Conservation (phyloP, 371 early-diverging fungal genomes). For the Mortierella sp. region DNA sequence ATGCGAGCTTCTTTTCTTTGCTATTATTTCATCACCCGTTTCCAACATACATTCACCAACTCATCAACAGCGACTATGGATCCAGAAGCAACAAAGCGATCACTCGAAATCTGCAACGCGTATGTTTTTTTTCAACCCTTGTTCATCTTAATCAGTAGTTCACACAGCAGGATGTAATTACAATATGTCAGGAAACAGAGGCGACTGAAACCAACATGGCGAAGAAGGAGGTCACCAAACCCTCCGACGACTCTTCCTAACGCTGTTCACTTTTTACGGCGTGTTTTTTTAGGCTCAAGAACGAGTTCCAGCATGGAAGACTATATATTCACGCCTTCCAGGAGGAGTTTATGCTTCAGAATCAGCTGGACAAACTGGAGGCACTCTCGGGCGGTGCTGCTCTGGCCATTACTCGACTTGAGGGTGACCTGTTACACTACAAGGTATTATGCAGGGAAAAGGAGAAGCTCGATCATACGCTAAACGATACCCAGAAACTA, state of each 20-base stretch:
- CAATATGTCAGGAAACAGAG: background rate
- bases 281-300: conserved; percentile 26
- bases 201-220: background rate
- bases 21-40: background rate
- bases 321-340: conserved; percentile 53
- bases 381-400: conserved; percentile 51
- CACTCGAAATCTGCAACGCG: conserved; percentile 32
- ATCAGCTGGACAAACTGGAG: conserved; percentile 50
- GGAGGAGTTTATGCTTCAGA: conserved; percentile 37
- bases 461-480: background rate
- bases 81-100: conserved; percentile 35
- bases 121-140: conserved; percentile 9
- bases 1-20: background rate
- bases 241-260: background rate
- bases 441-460: conserved; percentile 15
- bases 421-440: conserved; percentile 49
- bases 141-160: background rate
- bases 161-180: background rate
- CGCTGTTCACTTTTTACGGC: background rate
- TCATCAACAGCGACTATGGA: conserved; percentile 21
- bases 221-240: background rate
- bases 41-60: background rate
- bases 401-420: conserved; percentile 33
- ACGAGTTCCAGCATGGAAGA: conserved; percentile 34
- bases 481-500: background rate